Base-by-base conservation (phyloP, 352 stramenopile species). In the Plasmopara halstedii region DNA sequence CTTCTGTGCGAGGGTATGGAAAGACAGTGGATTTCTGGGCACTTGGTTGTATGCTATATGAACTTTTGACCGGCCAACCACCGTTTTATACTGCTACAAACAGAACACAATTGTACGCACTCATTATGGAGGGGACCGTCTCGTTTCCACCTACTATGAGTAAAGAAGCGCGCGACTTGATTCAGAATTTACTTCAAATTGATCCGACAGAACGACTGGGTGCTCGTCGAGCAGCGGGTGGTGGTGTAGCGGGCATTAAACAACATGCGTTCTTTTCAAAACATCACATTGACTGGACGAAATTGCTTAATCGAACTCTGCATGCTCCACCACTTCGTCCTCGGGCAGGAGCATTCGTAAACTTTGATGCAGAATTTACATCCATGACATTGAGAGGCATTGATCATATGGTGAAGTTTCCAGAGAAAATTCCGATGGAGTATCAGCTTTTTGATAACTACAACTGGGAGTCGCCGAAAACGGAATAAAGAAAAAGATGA, bases 11-110 rank as follows among this genome's bases (percentile, higher is more conserved):
- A 50, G 83, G 81, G 0, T 88, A 97, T 52, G 87, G 85, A 23
- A 94, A 82, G 22, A 72, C 78, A n/a, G 80, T 86, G 4, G 88
- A 97, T 57, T 95, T 89, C 43, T 97, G 87, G 88, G 74, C 77
- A 0, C 66, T 97, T 13, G 80, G 80, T 0, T 85, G 69, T 33
- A 51, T 97, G 43, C 62, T 97, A 7, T 97, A 83, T 56, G 86
- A 97, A 61, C 80, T 97, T 50, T 53, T 97, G 26, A 97, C 77
- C 2, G 85, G 85, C 3, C 61, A 85, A 37, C 85, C 85, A 10
- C 85, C 83, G 0, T 95, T 88, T 44, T 91, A 94, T 61, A 88
- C 62, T 22, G 73, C 83, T 50, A 70, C 70, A 40, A 83, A 70
- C 34, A 73, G 70, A 2, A 45, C 65, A 0, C 60, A 77, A 34